Evolutionary conservation across 208 protist species (phyloP), one percentile per base, ranked within the genome.

Genomic region (Angomonas deanei): DNA sequence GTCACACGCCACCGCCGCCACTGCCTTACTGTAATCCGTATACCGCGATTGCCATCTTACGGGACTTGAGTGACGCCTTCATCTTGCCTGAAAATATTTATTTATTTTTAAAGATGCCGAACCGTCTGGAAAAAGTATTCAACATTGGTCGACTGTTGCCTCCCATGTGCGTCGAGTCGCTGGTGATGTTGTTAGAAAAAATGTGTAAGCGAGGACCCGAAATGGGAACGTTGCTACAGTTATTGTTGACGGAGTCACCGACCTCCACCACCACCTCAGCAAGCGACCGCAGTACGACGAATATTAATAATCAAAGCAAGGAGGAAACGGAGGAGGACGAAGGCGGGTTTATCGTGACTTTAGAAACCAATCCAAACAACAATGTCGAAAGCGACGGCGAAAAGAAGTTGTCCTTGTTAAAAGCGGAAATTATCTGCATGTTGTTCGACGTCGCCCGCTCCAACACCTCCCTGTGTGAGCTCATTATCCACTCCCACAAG

Each of bases 381-480:
- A n/a, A n/a, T n/a, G n/a, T n/a, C n/a, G n/a, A n/a, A n/a, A n/a
- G n/a, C n/a, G n/a, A n/a, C n/a, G n/a, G n/a, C n/a, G n/a, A 0
- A 42, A 42, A 15, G 8, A 42, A 42, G 11, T 57, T 64, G 1
- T 84, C 90, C 66, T 60, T 72, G 26, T 74, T 79, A 46, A 93
- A 92, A 74, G 78, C 81, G 42, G 81, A 78, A 32, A 69, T 96
- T 21, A 46, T 96, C 58, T 80, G 80, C 50, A 96, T 96, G 90
- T 74, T 96, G n/a, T 96, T 86, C 66, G 86, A 96, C 59, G 73
- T 93, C 32, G 75, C 90, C 15, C 70, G 82, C 5, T 82, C 85
- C 4, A 78, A 92, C 46, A 46, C 74, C 15, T 31, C 68, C 48
- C 83, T 92, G 75, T 88, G 82, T 48, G 84, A 93, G 38, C 53